Conservation (phyloP, 1,284 basidiomycete species). For the Apiotrichum brassicae region DNA sequence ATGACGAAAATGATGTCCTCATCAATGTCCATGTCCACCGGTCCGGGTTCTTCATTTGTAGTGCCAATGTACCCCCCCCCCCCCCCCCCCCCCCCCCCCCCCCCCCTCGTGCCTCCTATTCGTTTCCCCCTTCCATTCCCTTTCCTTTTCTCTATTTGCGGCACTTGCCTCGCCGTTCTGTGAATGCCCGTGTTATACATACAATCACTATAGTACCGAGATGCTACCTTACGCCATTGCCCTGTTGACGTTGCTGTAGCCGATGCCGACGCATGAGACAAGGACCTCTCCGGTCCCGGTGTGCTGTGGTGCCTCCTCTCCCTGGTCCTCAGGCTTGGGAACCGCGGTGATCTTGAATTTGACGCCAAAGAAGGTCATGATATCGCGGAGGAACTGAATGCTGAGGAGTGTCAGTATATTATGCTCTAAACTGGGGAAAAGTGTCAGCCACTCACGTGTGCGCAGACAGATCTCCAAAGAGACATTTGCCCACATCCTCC, state of each 20-base stretch:
- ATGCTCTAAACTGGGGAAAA: too few relatives aligned
- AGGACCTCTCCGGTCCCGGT: constrained; percentile 35
- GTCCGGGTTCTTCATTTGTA: too few relatives aligned
- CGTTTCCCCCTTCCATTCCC: not conserved
- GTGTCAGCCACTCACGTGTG: constrained; percentile 65
- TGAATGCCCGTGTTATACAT: constrained; percentile 16
- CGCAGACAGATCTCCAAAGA: constrained; percentile 72
- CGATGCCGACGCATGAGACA: constrained; percentile 49
- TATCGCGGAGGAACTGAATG: constrained; percentile 81
- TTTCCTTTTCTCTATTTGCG: not conserved
- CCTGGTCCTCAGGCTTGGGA: constrained; percentile 1
- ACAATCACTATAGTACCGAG: constrained; percentile 11
- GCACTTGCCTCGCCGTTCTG: too few relatives aligned
- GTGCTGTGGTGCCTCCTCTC: not conserved
- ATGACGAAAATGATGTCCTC: too few relatives aligned
- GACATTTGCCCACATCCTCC: constrained; percentile 87
- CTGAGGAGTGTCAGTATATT: constrained; percentile 54
- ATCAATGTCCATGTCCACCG: too few relatives aligned
- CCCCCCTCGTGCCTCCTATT: too few relatives aligned
- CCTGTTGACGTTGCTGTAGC: constrained; percentile 51
- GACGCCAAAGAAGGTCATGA: constrained; percentile 70
- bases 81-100: not conserved
- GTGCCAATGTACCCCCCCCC: too few relatives aligned
- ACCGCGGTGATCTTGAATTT: constrained; percentile 51
- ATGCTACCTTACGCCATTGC: constrained; percentile 27